A percentile compares a stretch with the other conserved stretches of the same genome.
phyloP scores from a whole-genome alignment of 192 early-diverging fungal species.

The Gaertneriomyces sp. region DNA sequence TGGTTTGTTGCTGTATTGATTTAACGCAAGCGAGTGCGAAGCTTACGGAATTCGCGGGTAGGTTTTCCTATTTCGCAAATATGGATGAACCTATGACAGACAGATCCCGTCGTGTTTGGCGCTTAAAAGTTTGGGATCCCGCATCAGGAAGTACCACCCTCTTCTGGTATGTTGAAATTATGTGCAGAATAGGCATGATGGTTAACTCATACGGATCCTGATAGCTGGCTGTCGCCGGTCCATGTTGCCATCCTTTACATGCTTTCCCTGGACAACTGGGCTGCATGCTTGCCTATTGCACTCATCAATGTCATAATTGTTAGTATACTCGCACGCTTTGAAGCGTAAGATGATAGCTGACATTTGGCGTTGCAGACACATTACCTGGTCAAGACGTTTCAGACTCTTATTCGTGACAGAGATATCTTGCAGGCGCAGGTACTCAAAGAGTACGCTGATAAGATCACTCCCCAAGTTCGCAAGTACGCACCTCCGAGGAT shows the following conservation, averaged over 20 bases:
- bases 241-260: conserved; percentile 19
- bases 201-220: background rate
- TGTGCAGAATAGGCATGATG: background rate
- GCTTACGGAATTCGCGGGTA: background rate
- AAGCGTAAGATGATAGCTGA: background rate
- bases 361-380: conserved; percentile 4
- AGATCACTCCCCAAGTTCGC: background rate
- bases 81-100: background rate
- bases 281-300: conserved; percentile 3
- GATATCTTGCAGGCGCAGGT: conserved; percentile 20
- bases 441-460: conserved; percentile 19
- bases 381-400: conserved; percentile 11
- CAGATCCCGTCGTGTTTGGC: conserved; percentile 11
- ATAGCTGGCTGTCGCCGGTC: conserved; percentile 20
- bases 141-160: conserved; percentile 2
- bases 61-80: background rate
- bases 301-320: conserved; percentile 3
- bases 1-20: background rate
- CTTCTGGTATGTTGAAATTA: conserved; percentile 20
- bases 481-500: too few species aligned
- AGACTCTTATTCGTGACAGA: conserved; percentile 10
- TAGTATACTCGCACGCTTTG: background rate
- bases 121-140: conserved; percentile 24
- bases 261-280: conserved; percentile 8
- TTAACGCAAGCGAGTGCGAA: background rate